phyloP scores from a whole-genome alignment of 805 yeast genomes.

The Jamesozyma rosinii region DNA sequence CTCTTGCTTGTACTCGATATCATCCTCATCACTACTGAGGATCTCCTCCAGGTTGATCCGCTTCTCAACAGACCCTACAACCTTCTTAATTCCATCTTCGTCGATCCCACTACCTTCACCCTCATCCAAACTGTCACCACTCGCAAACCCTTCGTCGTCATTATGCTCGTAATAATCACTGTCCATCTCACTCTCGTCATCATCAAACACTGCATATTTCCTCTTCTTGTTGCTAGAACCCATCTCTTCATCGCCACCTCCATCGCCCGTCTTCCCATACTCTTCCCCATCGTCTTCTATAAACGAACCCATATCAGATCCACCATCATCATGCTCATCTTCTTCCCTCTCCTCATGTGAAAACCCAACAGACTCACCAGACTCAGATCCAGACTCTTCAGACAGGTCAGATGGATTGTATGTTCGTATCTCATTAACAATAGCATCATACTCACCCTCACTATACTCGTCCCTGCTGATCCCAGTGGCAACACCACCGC shows the following conservation, averaged over 20 bases:
- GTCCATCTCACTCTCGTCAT: constrained; percentile 9
- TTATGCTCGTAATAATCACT: constrained; percentile 27
- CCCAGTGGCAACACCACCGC: neutral
- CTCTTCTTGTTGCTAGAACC: neutral
- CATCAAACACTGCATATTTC: constrained; percentile 1
- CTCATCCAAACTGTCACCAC: constrained; percentile 27
- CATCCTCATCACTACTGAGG: constrained; percentile 15
- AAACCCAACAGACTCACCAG: neutral
- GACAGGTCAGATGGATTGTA: constrained; percentile 7
- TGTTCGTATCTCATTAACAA: constrained; percentile 6
- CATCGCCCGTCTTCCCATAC: constrained; percentile 2
- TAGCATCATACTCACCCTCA: constrained; percentile 18
- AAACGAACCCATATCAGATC: constrained; percentile 15
- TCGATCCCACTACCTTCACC: constrained; percentile 25
- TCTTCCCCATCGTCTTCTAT: constrained; percentile 13
- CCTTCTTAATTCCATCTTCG: neutral
- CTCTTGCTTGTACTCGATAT: constrained; percentile 10
- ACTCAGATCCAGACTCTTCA: constrained; percentile 4
- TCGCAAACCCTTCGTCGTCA: constrained; percentile 26
- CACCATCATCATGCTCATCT: constrained; percentile 7
- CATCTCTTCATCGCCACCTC: neutral
- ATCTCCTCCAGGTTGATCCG: neutral
- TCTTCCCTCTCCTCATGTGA: constrained; percentile 8
- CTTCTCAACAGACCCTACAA: neutral
- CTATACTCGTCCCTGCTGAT: constrained; percentile 18